These are phyloP conservation scores for Clonostachys chloroleuca DNA, from an alignment of 2,329 filamentous ascomycete species.

Conservation along the genomic window DNA sequence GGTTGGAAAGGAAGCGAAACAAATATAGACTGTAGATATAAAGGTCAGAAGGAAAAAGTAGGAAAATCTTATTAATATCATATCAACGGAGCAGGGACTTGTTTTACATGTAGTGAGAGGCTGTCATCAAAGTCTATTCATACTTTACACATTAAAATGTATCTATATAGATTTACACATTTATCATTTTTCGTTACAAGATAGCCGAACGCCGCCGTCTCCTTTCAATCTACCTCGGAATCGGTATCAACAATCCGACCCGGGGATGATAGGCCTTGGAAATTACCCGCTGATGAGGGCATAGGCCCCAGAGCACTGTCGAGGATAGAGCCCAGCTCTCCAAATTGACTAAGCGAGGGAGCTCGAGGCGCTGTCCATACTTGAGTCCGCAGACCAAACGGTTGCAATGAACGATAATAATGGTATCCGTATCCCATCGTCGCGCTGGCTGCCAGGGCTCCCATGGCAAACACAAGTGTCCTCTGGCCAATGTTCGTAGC, in stretches of 20 bases:
- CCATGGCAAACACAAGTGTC: conserved; percentile 20
- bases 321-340: conserved; percentile 41
- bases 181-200: background rate
- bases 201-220: no score
- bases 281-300: conserved; percentile 6
- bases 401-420: conserved; percentile 32
- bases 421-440: conserved; percentile 31
- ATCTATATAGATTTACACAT: background rate
- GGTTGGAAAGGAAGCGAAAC: conserved; percentile 80
- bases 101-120: background rate
- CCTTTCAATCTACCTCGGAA: conserved; percentile 24
- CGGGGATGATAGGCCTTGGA: conserved; percentile 5
- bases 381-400: conserved; percentile 39
- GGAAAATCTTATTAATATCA: conserved; percentile 1
- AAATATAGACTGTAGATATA: conserved; percentile 44
- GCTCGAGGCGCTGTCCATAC: conserved; percentile 29
- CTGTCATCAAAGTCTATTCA: background rate
- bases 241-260: conserved; percentile 25
- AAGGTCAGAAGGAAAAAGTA: conserved; percentile 1
- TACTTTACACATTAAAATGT: background rate
- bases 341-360: conserved; percentile 33
- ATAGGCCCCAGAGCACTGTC: conserved; percentile 21
- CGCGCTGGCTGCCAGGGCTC: conserved; percentile 27
- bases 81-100: background rate
- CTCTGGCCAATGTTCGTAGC: conserved; percentile 23